Conservation (phyloP, 2,329 filamentous ascomycete genomes). For the Trichoderma sp. region DNA sequence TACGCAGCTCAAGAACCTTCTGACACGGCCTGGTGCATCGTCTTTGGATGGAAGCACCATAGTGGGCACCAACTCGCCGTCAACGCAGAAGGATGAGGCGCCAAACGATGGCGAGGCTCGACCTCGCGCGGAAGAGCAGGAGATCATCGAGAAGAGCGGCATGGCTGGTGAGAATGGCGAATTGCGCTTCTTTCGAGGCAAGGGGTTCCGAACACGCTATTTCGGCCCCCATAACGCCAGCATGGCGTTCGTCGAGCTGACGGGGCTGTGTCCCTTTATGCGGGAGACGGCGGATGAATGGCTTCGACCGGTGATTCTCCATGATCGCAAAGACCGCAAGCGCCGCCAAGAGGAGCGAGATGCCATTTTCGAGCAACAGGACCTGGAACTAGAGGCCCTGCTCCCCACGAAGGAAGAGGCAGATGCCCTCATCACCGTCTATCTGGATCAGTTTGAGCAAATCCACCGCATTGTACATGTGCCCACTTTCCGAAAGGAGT, state of each 20-base stretch:
- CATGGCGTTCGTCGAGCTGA: slow-evolving; percentile 62
- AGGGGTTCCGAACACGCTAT: slow-evolving; percentile 63
- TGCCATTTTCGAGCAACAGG: slow-evolving; percentile 51
- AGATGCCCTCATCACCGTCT: slow-evolving; percentile 54
- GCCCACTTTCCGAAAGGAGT: slow-evolving; percentile 60
- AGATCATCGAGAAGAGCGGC: slow-evolving; percentile 47
- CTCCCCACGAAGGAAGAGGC: slow-evolving; percentile 53
- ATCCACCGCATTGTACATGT: slow-evolving; percentile 63
- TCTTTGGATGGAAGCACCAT: slow-evolving; percentile 58
- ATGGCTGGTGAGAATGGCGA: slow-evolving; percentile 54
- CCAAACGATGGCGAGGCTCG: slow-evolving; percentile 39
- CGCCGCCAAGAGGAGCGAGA: slow-evolving; percentile 59
- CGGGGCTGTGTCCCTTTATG: slow-evolving; percentile 64
- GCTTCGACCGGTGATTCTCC: slow-evolving; percentile 61
- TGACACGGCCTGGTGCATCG: slow-evolving; percentile 49
- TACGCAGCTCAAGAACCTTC: slow-evolving; percentile 57
- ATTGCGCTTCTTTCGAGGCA: slow-evolving; percentile 61
- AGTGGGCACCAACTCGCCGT: slow-evolving; percentile 50
- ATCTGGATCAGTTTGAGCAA: slow-evolving; percentile 60
- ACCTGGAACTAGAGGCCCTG: slow-evolving; percentile 55
- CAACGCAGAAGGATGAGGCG: slow-evolving; percentile 50
- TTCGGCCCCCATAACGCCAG: slow-evolving; percentile 64
- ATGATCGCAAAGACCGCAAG: slow-evolving; percentile 59
- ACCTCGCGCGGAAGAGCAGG: slow-evolving; percentile 44
- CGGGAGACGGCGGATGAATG: slow-evolving; percentile 65